Evolutionary conservation across 257 asterid species (phyloP), one percentile per base, ranked within the genome.

Genomic region (Phtheirospermum japonicum): DNA sequence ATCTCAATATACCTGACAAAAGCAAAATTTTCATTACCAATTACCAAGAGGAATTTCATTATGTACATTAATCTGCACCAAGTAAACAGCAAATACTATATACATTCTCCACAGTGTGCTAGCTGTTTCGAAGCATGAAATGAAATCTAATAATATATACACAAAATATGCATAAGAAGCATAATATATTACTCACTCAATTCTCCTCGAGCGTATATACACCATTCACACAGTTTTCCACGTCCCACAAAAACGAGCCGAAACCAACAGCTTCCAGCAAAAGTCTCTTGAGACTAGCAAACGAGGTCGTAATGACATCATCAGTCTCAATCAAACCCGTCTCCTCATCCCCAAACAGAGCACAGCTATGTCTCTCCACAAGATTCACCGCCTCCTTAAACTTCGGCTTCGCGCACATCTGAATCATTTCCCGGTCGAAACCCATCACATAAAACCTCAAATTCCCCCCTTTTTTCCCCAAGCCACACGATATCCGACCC

Each of bases 211-310:
- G 95, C 73, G 34, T 72, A 80, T 76, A 89, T 30, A 79, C 84
- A 63, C 7, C 69, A 49, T 67, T 73, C 63, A 86, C 76, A 13
- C 59, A 70, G 34, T 73, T 81, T 52, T 93, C 99, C 0, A 88
- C 65, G 1, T 83, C 95, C 92, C 92, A 90, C 2, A 93, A 71
- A 75, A 85, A 93, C 7, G 79, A 82, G 30, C 97, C 97, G 45
- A 93, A 93, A 11, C 94, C 99, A 57, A 89, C 81, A 30, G 82
- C 99, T 77, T 89, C 99, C 52, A 89, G 71, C 42, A 84, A 83
- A 56, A 85, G 73, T 70, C 97, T 87, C 88, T 85, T 93, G 63
- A 93, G 57, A 52, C 91, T 86, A 2, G 88, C 96, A 37, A 77
- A 82, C 7, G 99, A 92, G 5, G 91, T 83, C 12, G 58, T 74